Conservation (phyloP, 2,329 filamentous ascomycete genomes). For the Neoarthrinium moseri region DNA sequence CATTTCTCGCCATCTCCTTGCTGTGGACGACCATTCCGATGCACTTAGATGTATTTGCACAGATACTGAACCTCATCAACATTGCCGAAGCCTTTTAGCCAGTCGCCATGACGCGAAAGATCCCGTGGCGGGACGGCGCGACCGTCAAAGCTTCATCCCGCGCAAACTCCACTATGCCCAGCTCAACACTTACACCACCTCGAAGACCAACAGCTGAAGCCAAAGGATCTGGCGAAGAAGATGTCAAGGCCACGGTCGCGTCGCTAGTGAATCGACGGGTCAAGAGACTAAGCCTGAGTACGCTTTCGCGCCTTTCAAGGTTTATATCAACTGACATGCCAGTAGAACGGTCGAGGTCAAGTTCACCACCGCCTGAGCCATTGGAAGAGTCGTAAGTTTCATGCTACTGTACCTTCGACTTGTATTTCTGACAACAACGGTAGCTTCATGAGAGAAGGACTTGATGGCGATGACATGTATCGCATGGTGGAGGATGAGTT, state of each 20-base stretch:
- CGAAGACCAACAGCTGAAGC: neutral
- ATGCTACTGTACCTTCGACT: neutral
- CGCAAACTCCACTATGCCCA: neutral
- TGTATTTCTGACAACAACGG: neutral
- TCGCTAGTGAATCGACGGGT: neutral
- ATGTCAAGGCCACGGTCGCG: neutral
- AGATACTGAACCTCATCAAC: too few relatives aligned
- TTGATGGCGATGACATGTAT: conserved; percentile 68
- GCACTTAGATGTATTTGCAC: too few relatives aligned
- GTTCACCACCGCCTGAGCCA: conserved; percentile 1
- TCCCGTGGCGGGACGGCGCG: conserved; percentile 2
- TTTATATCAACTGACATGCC: neutral
- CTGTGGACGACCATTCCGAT: too few relatives aligned
- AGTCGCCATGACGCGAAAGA: conserved; percentile 7
- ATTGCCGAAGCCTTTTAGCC: too few relatives aligned
- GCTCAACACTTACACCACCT: neutral
- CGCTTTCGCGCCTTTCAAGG: too few relatives aligned
- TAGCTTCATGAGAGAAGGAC: conserved; percentile 64
- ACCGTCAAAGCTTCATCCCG: neutral
- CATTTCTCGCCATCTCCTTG: too few relatives aligned
- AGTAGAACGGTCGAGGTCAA: neutral
- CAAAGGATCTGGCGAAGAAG: neutral
- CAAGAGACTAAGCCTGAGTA: neutral
- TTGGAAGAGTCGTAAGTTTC: conserved; percentile 4
- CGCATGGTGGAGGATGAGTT: conserved; percentile 88